These are phyloP conservation scores for Dactylella cylindrospora DNA, from an alignment of 2,329 filamentous ascomycete genomes.

Conservation along the genomic window DNA sequence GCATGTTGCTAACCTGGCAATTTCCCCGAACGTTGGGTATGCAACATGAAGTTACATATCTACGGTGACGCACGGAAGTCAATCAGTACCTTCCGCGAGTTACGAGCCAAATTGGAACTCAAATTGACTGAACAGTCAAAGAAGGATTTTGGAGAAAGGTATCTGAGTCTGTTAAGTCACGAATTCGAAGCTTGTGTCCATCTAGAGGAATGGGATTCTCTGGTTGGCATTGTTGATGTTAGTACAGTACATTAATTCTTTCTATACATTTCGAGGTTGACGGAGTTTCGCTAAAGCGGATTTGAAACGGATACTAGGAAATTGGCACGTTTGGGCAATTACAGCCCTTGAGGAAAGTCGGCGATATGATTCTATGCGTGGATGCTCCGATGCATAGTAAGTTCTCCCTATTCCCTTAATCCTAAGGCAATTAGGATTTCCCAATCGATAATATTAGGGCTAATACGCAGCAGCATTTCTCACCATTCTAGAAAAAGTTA, in stretches of 20 bases:
- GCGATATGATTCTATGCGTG: constrained; percentile 40
- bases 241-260: not conserved
- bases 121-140: constrained; percentile 23
- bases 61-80: constrained; percentile 32
- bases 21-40: not conserved
- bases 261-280: no score
- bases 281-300: not conserved
- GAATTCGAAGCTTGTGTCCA: constrained; percentile 75
- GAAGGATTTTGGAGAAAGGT: constrained; percentile 35
- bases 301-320: constrained; percentile 1
- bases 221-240: constrained; percentile 62
- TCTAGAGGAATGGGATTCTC: constrained; percentile 67
- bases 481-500: constrained; percentile 17
- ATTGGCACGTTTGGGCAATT: constrained; percentile 24
- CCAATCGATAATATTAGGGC: not conserved
- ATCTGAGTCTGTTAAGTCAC: constrained; percentile 65
- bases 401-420: constrained; percentile 46
- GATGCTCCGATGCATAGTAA: constrained; percentile 41
- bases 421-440: constrained; percentile 22
- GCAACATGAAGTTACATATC: constrained; percentile 10
- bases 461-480: constrained; percentile 34
- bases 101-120: constrained; percentile 20
- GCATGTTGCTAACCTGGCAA: no score
- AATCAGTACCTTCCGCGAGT: constrained; percentile 22
- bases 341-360: constrained; percentile 29